Evolutionary conservation across 768 basidiomycete genomes (phyloP), one percentile per base, ranked within the genome.

Genomic region (Psilocybe cyanescens): DNA sequence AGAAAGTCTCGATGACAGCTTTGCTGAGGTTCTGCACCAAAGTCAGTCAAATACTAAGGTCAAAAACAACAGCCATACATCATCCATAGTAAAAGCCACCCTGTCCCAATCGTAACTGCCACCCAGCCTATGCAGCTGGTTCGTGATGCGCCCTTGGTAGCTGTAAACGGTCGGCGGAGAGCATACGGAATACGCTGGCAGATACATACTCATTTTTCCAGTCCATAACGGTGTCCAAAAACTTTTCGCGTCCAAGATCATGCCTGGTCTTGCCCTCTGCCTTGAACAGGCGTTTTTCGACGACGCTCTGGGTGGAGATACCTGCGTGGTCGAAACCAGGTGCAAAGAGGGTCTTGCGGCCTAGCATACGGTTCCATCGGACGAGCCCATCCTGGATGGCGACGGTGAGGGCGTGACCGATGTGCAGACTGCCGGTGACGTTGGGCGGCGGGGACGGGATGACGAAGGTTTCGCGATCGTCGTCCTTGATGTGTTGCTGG

Each of bases 301-400:
- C 97, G 14, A 99, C 97, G 48, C 93, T 93, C 75, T 99, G 97
- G 0, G 97, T 99, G 0, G 96, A 96, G 62, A 99, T 99, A 59
- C 97, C 96, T 0, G 97, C 97, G 69, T 99, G 97, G 75, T 99
- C 97, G 70, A 96, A 99, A 14, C 97, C 97, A 0, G 97, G 97
- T 2, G 89, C 85, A 70, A 91, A 99, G 0, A 99, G 80, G 0
- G 92, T 90, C 8, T 93, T 94, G 76, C 89, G 92, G 1, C 97
- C 97, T 44, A 91, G 78, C 97, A 99, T 99, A 35, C 97, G 94
- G 73, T 95, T 94, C 94, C 97, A 99, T 71, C 97, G 86, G 52
- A 95, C 80, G 63, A 99, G 76, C 1, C 86, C 77, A 71, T 99
- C 97, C 70, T 99, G 95, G 61, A 99, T 90, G 3, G 95, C 91